Base-by-base conservation (phyloP, 2,329 filamentous ascomycete species). In the Alternaria tenuissima region DNA sequence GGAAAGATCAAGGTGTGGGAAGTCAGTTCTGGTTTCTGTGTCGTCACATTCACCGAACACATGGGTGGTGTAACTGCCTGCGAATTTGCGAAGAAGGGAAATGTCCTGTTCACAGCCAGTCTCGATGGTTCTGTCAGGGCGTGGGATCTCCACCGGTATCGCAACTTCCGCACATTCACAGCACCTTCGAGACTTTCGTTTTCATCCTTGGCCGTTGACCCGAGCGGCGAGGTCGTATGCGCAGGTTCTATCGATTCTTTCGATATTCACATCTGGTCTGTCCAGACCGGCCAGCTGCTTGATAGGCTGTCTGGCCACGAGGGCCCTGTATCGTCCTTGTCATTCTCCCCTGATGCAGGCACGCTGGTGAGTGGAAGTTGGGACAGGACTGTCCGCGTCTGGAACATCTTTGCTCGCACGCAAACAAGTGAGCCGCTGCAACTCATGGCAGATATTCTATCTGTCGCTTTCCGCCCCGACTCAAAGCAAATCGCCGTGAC, bases 1-100 rank as follows among this genome's bases (percentile, higher is more conserved):
- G 95, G 95, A 53, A 98, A 98, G 80, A 91, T 99, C 78, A 99
- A 99, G 78, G 92, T 99, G 34, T 99, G 95, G 95, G 95, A 99
- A 77, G 90, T 94, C 30, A 91, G 92, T 59, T 97, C 95, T 0
- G 95, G 96, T 0, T 99, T 99, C 81, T 99, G 95, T 73, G 92
- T 98, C 36, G 94, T 98, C 30, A 99, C 95, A 0, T 99, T 99
- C 71, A 97, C 94, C 0, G 96, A 99, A 78, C 95, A 99, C 78
- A 94, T 92, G 1, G 94, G 93, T 67, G 94, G 93, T 55, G 93
- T 99, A 3, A 98, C 94, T 11, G 91, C 93, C 1, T 97, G 94
- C 78, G 91, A 97, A 70, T 98, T 98, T 79, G 91, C 95, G 1
- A 97, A 95, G 81, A 91, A 93, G 76, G 95, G 95, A 64, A 98